Conservation (phyloP, 2,329 filamentous ascomycete genomes). For the Nemania abortiva region DNA sequence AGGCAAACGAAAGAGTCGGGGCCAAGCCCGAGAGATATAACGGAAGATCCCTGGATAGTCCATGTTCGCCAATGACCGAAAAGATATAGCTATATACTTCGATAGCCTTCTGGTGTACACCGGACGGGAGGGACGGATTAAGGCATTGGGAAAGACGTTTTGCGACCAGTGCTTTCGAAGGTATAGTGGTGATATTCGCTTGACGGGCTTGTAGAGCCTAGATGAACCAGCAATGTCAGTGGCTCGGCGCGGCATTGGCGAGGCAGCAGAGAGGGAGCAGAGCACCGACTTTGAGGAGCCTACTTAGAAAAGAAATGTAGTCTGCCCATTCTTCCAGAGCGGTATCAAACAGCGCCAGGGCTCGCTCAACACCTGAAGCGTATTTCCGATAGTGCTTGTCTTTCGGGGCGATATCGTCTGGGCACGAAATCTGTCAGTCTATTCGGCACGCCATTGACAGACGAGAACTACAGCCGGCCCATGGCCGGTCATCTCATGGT, state of each 20-base stretch:
- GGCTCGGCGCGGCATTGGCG: slow-evolving; percentile 22
- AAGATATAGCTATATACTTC: slow-evolving; percentile 96
- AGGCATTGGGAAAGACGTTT: slow-evolving; percentile 95
- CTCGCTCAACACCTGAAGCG: slow-evolving; percentile 87
- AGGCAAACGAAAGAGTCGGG: slow-evolving; percentile 92
- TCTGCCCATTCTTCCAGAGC: slow-evolving; percentile 98
- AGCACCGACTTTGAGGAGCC: slow-evolving; percentile 80
- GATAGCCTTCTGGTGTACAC: slow-evolving; percentile 96
- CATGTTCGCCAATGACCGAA: slow-evolving; percentile 82
- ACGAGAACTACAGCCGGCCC: too few relatives aligned
- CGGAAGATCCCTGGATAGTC: slow-evolving; percentile 82
- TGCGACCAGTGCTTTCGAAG: slow-evolving; percentile 84
- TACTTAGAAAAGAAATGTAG: slow-evolving; percentile 96
- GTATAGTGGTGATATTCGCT: slow-evolving; percentile 76
- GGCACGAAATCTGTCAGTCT: slow-evolving; percentile 35
- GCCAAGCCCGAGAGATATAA: slow-evolving; percentile 92
- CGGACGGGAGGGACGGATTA: slow-evolving; percentile 91
- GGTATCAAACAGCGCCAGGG: slow-evolving; percentile 90
- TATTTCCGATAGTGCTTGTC: slow-evolving; percentile 87
- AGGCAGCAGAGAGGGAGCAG: neutral
- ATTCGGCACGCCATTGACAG: neutral
- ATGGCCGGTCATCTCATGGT: neutral
- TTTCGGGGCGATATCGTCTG: slow-evolving; percentile 68
- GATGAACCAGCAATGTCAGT: slow-evolving; percentile 46
- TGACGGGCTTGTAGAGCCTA: slow-evolving; percentile 91